Evolutionary conservation across 495 filamentous ascomycete genomes (phyloP), one percentile per base, ranked within the genome.

Genomic region (Hypoxylon trugodes): DNA sequence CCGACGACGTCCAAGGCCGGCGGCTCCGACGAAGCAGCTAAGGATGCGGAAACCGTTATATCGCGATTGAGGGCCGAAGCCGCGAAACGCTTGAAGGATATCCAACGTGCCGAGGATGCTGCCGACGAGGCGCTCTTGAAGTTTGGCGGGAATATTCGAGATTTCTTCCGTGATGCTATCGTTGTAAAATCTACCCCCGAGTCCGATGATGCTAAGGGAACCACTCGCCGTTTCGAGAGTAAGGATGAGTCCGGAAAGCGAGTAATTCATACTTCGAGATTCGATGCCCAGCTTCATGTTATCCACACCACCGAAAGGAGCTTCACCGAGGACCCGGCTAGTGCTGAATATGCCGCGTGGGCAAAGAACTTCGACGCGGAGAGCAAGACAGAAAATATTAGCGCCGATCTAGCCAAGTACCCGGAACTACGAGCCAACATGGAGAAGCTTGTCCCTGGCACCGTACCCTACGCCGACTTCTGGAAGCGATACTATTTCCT

Each of bases 401-500:
- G 87, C 48, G 80, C 81, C 42, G 92, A 98, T 74, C 69, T 99
- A 53, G 89, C 93, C 56, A 92, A 89, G 63, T 96, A 96, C 66
- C 87, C 89, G 18, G 95, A 98, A 76, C 80, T 99, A 59, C 83
- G 95, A 57, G 74, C 84, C 35, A 92, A 93, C 3, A 98, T 97
- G 95, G 96, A 97, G 83, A 93, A 90, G 78, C 81, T 96, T 47
- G 96, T 98, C 16, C 96, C 95, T 13, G 93, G 93, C 76, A 83
- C 83, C 62, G 92, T 97, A 10, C 83, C 92, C 25, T 99, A 99
- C 72, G 84, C 77, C 10, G 85, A 88, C 40, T 99, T 98, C 74
- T 99, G 96, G 96, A 88, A 83, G 65, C 83, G 95, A 32, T 99
- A 99, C 73, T 98, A 97, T 66, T 99, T 97, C 80, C 79, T 98